Evolutionary conservation across 2,329 filamentous ascomycete genomes (phyloP), one percentile per base, ranked within the genome.

Genomic region (Venturia carpophila): DNA sequence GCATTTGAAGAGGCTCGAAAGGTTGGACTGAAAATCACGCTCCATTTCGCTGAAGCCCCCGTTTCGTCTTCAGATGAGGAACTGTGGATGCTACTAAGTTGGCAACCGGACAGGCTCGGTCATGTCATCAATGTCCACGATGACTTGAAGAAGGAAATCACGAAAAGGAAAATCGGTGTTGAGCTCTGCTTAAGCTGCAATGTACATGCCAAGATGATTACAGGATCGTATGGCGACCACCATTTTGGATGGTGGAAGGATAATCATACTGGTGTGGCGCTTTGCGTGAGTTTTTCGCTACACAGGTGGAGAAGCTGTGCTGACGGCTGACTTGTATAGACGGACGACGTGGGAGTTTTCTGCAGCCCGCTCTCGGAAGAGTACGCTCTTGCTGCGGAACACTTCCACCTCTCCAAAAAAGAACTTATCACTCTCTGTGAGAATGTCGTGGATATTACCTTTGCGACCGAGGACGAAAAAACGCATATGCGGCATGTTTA

Each of bases 141-240:
- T 0, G 75, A 76, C 34, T 76, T 87, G n/a, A 86, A 83, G 71
- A 71, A 75, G 56, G 80, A 84, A 69, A 89, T 87, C 66, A 74
- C 76, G 13, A 70, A 73, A 58, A 77, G 79, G 15, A 79, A 79
- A 0, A 72, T 92, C 37, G 89, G 87, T 1, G 74, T 94, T 15
- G 90, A 94, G 75, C 73, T 94, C 45, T 94, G 90, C 67, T 76
- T 94, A 67, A 91, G 87, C 69, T 93, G 90, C 74, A 94, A 94
- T 70, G 89, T 94, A 1, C 84, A 87, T 69, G 88, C 88, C 1
- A 86, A 85, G 68, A 86, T 94, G 84, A 86, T 88, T 62, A 76
- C 79, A 1, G 87, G 88, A 0, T 83, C 85, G 1, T 83, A 82
- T 69, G 70, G 82, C 66, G 85, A 85, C 61, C 90, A 94, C 74